Evolutionary conservation across 2,329 filamentous ascomycete species (phyloP), one percentile per base, ranked within the genome.

Genomic region (Helicocarpus griseus): DNA sequence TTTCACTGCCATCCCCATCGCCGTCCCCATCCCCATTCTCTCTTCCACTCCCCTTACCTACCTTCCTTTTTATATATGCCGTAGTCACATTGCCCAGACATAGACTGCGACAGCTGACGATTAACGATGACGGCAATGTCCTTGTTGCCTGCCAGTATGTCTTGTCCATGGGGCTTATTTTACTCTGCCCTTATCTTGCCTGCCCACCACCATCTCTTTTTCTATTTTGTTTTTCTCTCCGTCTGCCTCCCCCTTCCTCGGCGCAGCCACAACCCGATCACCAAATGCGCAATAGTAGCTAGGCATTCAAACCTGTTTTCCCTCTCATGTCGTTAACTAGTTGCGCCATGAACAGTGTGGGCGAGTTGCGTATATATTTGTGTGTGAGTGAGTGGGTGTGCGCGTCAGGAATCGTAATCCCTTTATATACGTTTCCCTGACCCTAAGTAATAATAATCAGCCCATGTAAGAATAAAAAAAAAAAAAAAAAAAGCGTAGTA

Each of bases 21-120:
- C 33, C 28, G n/a, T n/a, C n/a, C n/a, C n/a, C n/a, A n/a, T n/a
- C 21, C 39, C 19, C 14, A 9, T 11, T 22, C 17, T 33, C 43
- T 52, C 50, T 49, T 51, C 52, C 51, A 43, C 22, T 17, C 29
- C 21, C 4, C 28, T 11, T 26, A 22, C 33, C 28, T 31, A 24
- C 48, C 29, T 49, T 46, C 47, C 48, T 40, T 48, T 49, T 52
- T 57, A 52, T 54, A 57, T 40, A 41, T 41, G 24, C 7, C 14
- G 11, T n/a, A 29, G 48, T 50, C 48, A 50, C 48, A 50, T 50
- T 50, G 38, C 48, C 48, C 22, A 35, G 22, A 19, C 40, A 7
- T n/a, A 50, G 26, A 29, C 29, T 28, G 38, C 38, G 35, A 40
- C 40, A 43, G 40, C 48, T 41, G 48, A 50, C 36, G 38, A 41